Base-by-base conservation (phyloP, 192 early-diverging fungal species). In the Spizellomyces sp. region DNA sequence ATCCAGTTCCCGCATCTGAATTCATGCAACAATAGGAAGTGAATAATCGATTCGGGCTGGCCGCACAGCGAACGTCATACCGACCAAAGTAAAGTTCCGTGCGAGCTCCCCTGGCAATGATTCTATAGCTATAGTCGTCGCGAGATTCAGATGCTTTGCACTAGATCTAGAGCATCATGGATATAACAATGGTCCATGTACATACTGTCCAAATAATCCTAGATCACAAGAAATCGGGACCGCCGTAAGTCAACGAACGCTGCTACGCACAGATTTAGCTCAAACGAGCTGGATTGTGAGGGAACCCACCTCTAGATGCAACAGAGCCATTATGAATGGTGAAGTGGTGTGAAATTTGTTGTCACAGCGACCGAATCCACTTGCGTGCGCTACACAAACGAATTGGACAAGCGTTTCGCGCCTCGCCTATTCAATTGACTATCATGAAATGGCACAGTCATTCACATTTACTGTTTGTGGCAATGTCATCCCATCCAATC, bases 161-260 rank as follows among this genome's bases (percentile, higher is more conserved):
- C 61, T 8, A 71, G 62, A 19, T 22, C 9, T 41, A 36, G 54
- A 10, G 27, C n/a, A n/a, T 43, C 5, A 21, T 7, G 0, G 15
- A 58, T 44, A 14, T 27, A 27, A 17, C 8, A 27, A 21, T 62
- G 8, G n/a, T 46, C 52, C 57, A 60, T 44, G 5, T 9, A 70
- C 78, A 70, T 79, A 92, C 91, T 95, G 80, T 98, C 96, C 10
- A 98, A 79, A 73, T 98, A 98, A 67, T 98, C 96, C 75, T 98
- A 90, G 9, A 92, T 81, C 66, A 57, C 21, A 27, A 52, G 8
- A 57, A 62, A 57, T 41, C 12, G 10, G 17, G 67, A n/a, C 41
- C 72, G 43, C 48, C 22, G 5, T 14, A 15, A 55, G 36, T 6
- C 43, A 36, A 10, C 9, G 9, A 48, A 27, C 27, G 27, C 27